Percentiles rank a stretch among this genome's conserved stretches.
phyloP scores from a whole-genome alignment of 495 filamentous ascomycete species.

The Stereocaulon alpinum region DNA sequence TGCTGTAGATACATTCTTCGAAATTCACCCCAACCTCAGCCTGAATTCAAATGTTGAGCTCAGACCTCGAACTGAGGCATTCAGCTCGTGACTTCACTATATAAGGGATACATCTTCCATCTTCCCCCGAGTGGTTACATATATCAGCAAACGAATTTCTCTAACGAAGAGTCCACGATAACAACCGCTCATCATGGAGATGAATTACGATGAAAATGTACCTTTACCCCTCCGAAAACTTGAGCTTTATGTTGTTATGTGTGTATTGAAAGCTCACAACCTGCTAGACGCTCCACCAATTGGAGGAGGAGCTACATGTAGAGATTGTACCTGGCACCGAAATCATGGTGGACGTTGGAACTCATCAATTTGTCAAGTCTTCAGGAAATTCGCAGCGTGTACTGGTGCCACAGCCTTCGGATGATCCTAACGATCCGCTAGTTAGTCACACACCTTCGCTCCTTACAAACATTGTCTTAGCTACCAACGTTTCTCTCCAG shows the following conservation, averaged over 20 bases:
- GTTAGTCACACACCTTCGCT: constrained; percentile 15
- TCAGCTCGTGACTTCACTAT: too few relatives aligned
- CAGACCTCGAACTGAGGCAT: too few relatives aligned
- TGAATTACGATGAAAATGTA: constrained; percentile 33
- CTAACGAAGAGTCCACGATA: not conserved
- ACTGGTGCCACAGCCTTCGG: constrained; percentile 44
- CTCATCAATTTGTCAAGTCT: constrained; percentile 51
- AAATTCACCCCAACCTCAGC: too few relatives aligned
- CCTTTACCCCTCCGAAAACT: not conserved
- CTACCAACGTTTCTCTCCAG: not conserved
- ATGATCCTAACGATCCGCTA: constrained; percentile 38
- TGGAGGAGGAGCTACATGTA: constrained; percentile 41
- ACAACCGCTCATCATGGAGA: constrained; percentile 29
- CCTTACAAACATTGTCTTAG: not conserved
- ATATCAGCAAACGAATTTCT: not conserved
- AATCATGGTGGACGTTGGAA: constrained; percentile 50
- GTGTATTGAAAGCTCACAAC: constrained; percentile 1
- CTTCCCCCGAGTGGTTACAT: too few relatives aligned
- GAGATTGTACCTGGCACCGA: constrained; percentile 53
- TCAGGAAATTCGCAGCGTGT: constrained; percentile 31
- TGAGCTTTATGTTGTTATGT: not conserved
- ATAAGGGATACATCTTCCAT: too few relatives aligned
- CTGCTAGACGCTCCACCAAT: constrained; percentile 28
- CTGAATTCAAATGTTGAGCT: too few relatives aligned
- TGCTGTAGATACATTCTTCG: too few relatives aligned